Evolutionary conservation across 139 green algal species (phyloP).

Genomic region (Trebouxia sp.): DNA sequence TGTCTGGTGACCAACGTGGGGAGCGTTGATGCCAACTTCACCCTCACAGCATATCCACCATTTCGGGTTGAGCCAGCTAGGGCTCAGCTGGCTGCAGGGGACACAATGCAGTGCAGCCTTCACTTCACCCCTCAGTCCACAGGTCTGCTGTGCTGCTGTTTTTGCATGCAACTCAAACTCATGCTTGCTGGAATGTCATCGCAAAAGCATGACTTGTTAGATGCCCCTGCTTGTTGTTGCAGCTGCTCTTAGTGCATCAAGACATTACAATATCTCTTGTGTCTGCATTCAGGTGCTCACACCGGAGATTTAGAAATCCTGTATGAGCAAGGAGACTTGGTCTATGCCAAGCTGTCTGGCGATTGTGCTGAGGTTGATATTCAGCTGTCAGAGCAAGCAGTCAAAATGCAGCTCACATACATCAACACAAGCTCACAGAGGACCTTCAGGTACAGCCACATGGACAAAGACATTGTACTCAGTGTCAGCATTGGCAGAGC

Average conservation of each 20-base stretch:
- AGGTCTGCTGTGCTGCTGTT: background rate
- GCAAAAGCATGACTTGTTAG: no score
- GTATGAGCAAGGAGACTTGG: slow-evolving; percentile 53
- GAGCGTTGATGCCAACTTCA: slow-evolving; percentile 57
- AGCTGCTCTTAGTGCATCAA: no score
- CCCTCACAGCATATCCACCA: slow-evolving; percentile 43
- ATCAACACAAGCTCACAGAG: slow-evolving; percentile 69
- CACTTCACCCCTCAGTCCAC: slow-evolving; percentile 51
- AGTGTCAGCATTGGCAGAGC: no score
- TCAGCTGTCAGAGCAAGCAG: slow-evolving; percentile 39
- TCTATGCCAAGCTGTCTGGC: slow-evolving; percentile 50
- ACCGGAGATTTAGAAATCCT: slow-evolving; percentile 62
- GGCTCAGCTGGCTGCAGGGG: slow-evolving; percentile 59
- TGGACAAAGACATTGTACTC: no score
- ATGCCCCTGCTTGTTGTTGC: no score
- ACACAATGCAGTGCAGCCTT: slow-evolving; percentile 59
- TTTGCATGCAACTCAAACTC: no score
- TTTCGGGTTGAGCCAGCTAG: slow-evolving; percentile 60
- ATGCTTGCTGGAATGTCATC: no score
- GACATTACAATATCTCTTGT: background rate
- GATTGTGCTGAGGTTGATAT: slow-evolving; percentile 63
- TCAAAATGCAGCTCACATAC: slow-evolving; percentile 70
- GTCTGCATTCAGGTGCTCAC: slow-evolving; percentile 25
- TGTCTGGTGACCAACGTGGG: slow-evolving; percentile 77
- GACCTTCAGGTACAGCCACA: slow-evolving; percentile 60